phyloP scores from a whole-genome alignment of 306 rosid genomes.

The Lablab purpureus region DNA sequence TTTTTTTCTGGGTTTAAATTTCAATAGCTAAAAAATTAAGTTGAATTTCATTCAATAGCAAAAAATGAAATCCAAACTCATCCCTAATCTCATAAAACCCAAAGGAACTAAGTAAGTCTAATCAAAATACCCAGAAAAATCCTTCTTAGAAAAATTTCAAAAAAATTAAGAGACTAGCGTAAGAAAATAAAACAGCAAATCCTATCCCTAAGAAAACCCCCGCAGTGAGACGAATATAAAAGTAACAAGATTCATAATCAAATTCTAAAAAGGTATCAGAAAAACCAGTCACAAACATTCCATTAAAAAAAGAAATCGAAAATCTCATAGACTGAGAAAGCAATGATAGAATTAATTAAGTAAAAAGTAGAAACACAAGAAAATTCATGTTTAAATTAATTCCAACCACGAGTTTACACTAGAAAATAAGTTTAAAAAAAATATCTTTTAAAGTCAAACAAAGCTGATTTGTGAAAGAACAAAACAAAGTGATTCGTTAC shows the following conservation, averaged over 20 bases:
- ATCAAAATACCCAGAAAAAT: not conserved
- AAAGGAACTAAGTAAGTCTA: not conserved
- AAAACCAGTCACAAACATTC: not conserved
- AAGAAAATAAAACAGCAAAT: not conserved
- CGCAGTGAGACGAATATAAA: not conserved
- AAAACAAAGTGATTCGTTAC: not conserved
- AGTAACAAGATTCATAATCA: not conserved
- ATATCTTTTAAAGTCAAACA: not conserved
- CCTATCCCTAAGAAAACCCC: not conserved
- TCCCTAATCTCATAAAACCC: not conserved
- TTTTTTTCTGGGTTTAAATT: too few relatives aligned
- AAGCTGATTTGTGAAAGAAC: too few relatives aligned
- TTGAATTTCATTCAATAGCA: too few relatives aligned
- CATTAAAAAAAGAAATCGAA: not conserved
- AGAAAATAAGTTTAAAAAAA: not conserved
- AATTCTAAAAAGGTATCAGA: not conserved
- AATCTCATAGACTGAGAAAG: not conserved
- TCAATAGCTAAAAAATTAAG: too few relatives aligned
- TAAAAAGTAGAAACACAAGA: too few relatives aligned
- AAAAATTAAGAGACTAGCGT: not conserved
- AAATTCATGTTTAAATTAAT: not conserved
- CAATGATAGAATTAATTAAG: not conserved
- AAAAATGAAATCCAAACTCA: too few relatives aligned
- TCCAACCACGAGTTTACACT: not conserved
- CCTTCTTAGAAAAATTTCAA: not conserved